A percentile compares a stretch with the other conserved stretches of the same genome.
These are phyloP conservation scores for Paraurostyla sp. DNA, from an alignment of 73 alveolate genomes.

Conservation along the genomic window DNA sequence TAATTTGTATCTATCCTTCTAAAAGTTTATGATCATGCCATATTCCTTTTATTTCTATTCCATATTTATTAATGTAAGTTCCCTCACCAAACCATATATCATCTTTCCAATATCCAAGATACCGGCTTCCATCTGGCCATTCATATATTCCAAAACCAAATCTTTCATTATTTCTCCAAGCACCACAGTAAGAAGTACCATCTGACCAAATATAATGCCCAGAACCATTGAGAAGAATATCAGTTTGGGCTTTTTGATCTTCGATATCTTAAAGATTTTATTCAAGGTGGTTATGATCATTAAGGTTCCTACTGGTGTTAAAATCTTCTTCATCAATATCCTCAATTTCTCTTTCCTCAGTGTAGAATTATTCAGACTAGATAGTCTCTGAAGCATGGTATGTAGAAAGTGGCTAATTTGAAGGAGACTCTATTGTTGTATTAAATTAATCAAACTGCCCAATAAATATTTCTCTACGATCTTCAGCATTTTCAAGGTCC, in stretches of 20 bases:
- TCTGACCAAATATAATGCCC: constrained; percentile 16
- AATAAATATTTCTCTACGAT: not conserved
- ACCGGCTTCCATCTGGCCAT: constrained; percentile 38
- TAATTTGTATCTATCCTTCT: not conserved
- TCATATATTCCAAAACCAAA: constrained; percentile 1
- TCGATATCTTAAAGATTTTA: no score
- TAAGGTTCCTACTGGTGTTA: not conserved
- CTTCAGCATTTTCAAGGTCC: not conserved
- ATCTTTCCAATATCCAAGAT: constrained; percentile 5
- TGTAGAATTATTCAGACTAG: not conserved
- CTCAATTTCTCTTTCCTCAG: not conserved
- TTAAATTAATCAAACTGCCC: not conserved
- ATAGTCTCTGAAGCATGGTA: not conserved
- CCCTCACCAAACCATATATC: constrained; percentile 34
- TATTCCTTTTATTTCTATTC: constrained; percentile 2
- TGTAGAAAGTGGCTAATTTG: no score
- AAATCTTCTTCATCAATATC: not conserved
- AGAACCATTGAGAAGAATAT: not conserved
- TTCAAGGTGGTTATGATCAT: no score
- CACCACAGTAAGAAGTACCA: constrained; percentile 8
- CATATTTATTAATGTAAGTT: not conserved
- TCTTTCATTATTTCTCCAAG: not conserved
- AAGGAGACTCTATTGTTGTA: no score
- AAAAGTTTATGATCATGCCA: not conserved
- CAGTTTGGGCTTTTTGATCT: not conserved